Conservation (phyloP, 192 early-diverging fungal species). For the Oehlia diaphana region DNA sequence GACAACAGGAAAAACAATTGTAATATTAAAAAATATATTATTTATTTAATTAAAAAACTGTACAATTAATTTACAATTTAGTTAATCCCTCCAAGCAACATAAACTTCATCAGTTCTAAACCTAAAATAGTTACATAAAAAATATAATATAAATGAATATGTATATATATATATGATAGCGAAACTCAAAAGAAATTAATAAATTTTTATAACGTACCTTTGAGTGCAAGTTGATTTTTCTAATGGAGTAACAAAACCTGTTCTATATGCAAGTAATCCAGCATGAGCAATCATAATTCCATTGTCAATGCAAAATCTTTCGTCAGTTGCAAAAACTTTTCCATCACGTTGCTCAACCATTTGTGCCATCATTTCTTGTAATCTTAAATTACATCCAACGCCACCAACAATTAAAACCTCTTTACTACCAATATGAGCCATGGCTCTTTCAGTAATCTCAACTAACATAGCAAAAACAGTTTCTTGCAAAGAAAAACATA, state of each 20-base stretch:
- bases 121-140: background rate
- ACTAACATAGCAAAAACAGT: slow-evolving; percentile 99
- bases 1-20: too few relatives aligned
- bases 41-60: background rate
- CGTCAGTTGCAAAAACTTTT: slow-evolving; percentile 93
- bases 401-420: slow-evolving; percentile 97
- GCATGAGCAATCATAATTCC: slow-evolving; percentile 99
- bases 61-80: background rate
- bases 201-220: slow-evolving; percentile 41
- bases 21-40: too few relatives aligned
- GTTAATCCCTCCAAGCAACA: slow-evolving; percentile 70
- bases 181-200: background rate
- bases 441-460: slow-evolving; percentile 98
- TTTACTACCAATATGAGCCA: slow-evolving; percentile 92
- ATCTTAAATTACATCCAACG: slow-evolving; percentile 90
- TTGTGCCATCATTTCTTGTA: slow-evolving; percentile 97
- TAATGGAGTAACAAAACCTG: slow-evolving; percentile 78
- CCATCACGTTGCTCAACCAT: slow-evolving; percentile 90
- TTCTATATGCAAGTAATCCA: slow-evolving; percentile 80
- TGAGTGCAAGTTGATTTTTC: slow-evolving; percentile 92
- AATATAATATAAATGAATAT: background rate
- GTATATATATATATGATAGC: background rate
- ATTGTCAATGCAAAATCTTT: slow-evolving; percentile 98
- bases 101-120: slow-evolving; percentile 87
- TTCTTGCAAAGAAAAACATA: slow-evolving; percentile 98